Evolutionary conservation across 2,329 filamentous ascomycete genomes (phyloP).

Genomic region (Pseudogymnoascus sp.): DNA sequence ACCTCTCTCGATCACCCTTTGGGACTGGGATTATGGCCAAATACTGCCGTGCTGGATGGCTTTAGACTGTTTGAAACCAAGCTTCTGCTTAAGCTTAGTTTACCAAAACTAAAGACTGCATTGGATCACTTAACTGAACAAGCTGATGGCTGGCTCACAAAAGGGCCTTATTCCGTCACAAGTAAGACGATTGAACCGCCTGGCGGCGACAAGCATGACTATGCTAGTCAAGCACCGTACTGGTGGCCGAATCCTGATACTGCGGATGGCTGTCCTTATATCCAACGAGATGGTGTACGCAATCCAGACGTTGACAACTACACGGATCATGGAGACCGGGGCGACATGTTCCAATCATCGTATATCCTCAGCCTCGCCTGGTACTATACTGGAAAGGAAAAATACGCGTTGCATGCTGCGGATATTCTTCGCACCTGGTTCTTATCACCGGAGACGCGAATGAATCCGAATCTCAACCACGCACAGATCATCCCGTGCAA

Average conservation of each 20-base stretch:
- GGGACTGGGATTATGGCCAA: background rate
- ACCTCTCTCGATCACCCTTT: background rate
- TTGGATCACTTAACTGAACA: constrained; percentile 1
- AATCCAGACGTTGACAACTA: constrained; percentile 21
- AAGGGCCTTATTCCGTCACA: constrained; percentile 25
- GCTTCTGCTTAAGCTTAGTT: background rate
- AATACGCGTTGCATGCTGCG: constrained; percentile 20
- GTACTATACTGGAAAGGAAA: constrained; percentile 22
- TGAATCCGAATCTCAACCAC: constrained; percentile 25
- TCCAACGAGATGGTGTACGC: constrained; percentile 21
- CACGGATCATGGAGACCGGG: constrained; percentile 18
- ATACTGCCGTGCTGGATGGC: constrained; percentile 9
- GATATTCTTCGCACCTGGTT: constrained; percentile 25
- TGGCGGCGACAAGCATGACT: constrained; percentile 20
- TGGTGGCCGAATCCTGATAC: constrained; percentile 20
- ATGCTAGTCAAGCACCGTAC: constrained; percentile 21
- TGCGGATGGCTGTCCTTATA: constrained; percentile 21
- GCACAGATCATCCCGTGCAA: constrained; percentile 17
- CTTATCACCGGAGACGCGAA: constrained; percentile 18
- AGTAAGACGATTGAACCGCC: constrained; percentile 17
- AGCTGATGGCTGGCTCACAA: constrained; percentile 17
- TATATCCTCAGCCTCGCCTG: constrained; percentile 23
- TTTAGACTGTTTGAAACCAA: constrained; percentile 9
- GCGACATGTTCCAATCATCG: constrained; percentile 22
- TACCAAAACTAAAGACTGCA: background rate